Evolutionary conservation across 2,329 filamentous ascomycete species (phyloP).

Genomic region (Colletotrichum musae): DNA sequence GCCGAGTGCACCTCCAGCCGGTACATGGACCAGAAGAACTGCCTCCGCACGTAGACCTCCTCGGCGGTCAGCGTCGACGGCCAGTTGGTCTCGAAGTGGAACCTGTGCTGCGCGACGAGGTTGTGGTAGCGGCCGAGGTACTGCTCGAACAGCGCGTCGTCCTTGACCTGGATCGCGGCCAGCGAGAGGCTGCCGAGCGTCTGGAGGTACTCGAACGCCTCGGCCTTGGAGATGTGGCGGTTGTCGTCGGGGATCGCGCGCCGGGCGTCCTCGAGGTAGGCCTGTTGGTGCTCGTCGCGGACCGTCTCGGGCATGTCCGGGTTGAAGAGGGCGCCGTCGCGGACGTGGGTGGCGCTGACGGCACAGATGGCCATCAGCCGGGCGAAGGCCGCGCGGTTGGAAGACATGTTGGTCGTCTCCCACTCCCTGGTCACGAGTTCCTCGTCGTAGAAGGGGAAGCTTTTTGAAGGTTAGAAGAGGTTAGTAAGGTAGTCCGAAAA

Average conservation of each 20-base stretch:
- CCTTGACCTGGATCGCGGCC: slow-evolving; percentile 65
- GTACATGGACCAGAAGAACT: slow-evolving; percentile 70
- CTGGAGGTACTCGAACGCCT: slow-evolving; percentile 40
- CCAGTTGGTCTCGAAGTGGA: slow-evolving; percentile 70
- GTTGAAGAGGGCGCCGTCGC: slow-evolving; percentile 63
- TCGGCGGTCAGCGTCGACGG: slow-evolving; percentile 58
- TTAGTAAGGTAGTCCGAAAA: slow-evolving; percentile 5
- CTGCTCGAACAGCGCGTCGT: slow-evolving; percentile 63
- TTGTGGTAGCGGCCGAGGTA: slow-evolving; percentile 66
- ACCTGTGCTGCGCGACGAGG: slow-evolving; percentile 61
- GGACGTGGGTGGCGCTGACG: slow-evolving; percentile 61
- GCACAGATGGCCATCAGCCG: slow-evolving; percentile 67
- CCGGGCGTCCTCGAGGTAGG: slow-evolving; percentile 40
- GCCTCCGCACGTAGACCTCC: slow-evolving; percentile 49
- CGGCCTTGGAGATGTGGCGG: slow-evolving; percentile 23
- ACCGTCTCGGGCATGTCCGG: slow-evolving; percentile 50
- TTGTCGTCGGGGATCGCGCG: slow-evolving; percentile 38
- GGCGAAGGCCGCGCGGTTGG: slow-evolving; percentile 57
- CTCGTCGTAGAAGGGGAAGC: slow-evolving; percentile 65
- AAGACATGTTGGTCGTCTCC: slow-evolving; percentile 51
- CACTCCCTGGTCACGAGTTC: slow-evolving; percentile 60
- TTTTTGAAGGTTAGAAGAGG: background rate
- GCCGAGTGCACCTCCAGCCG: slow-evolving; percentile 68
- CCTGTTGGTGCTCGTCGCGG: slow-evolving; percentile 25
- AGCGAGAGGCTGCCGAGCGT: slow-evolving; percentile 64